Base-by-base conservation (phyloP, 1,139 yeast genomes). In the Suhomyces choctaworum region DNA sequence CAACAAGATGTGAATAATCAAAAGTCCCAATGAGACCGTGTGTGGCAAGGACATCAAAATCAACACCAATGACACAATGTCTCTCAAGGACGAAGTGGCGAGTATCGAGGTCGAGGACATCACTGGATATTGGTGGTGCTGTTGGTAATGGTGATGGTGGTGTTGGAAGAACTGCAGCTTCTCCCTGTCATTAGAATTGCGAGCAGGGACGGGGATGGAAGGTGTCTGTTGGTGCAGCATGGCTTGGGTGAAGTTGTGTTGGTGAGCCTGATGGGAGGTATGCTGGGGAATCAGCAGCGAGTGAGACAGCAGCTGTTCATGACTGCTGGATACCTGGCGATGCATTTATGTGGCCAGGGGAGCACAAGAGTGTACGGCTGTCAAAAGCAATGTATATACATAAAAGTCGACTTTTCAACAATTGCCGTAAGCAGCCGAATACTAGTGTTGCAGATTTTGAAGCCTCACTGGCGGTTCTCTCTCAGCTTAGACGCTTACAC, bases 61-160 rank as follows among this genome's bases (percentile, higher is more conserved):
- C 44, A 70, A 62, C 7, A 69, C 59, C 28, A 73, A 50, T 5
- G 78, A 70, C 21, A 71, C 52, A 7, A 73, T 64, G 44, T 74
- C 80, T 40, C 71, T 51, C 32, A 70, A 48, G 0, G 74, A 56
- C 1, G 69, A 53, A 10, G 62, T 54, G 2, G 70, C 70, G 19
- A 39, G 37, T 9, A 42, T 28, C 17, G 45, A 37, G 11, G 42
- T 29, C 3, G 42, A 30, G 4, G 43, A 31, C 4, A 40, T 22
- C 13, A 42, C 33, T 6, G 45, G 45, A 22, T 36, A 39, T 17
- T 32, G 42, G 36, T 37, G 37, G 19, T 37, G 43, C 9, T 40
- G 42, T 13, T 38, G 43, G 23, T 39, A 36, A 16, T 42, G 42
- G 32, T 37, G 37, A 19, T 37, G 37, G 27, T 35, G 36, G 17